Percentiles rank a stretch among this genome's conserved stretches.
These are phyloP conservation scores for Chaetomidium leptoderma DNA, from an alignment of 495 filamentous ascomycete genomes.

Conservation along the genomic window DNA sequence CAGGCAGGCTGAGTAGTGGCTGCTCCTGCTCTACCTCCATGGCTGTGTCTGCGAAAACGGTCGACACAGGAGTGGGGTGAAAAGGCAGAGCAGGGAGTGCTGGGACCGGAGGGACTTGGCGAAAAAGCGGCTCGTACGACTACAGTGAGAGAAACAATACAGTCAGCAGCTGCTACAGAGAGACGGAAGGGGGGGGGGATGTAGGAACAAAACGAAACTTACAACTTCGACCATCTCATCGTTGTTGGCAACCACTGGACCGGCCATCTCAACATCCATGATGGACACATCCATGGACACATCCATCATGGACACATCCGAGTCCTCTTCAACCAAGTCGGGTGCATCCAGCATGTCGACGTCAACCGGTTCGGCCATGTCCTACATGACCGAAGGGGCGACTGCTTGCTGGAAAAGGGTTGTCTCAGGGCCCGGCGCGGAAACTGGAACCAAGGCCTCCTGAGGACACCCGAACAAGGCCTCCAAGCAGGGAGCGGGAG, in stretches of 20 bases:
- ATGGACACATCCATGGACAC: too few species aligned
- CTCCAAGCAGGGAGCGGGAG: background rate
- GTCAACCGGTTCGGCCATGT: background rate
- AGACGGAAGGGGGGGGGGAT: too few species aligned
- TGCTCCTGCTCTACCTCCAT: background rate
- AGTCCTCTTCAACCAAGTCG: too few species aligned
- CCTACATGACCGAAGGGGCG: background rate
- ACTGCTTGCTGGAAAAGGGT: background rate
- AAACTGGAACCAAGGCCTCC: background rate
- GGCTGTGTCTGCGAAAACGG: background rate
- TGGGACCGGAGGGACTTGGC: background rate
- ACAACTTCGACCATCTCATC: too few species aligned
- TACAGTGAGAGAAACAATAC: background rate
- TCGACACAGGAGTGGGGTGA: background rate
- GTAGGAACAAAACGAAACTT: too few species aligned
- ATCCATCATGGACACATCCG: too few species aligned
- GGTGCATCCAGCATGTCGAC: too few species aligned
- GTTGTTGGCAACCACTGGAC: too few species aligned
- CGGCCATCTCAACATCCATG: too few species aligned
- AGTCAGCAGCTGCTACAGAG: too few species aligned
- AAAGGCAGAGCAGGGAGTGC: background rate
- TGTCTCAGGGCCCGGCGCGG: slow-evolving; percentile 8
- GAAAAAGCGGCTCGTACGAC: slow-evolving; percentile 4
- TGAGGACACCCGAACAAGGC: background rate
- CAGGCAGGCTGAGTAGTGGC: too few species aligned